phyloP scores from a whole-genome alignment of 805 yeast species.

The Nakazawaea peltata region DNA sequence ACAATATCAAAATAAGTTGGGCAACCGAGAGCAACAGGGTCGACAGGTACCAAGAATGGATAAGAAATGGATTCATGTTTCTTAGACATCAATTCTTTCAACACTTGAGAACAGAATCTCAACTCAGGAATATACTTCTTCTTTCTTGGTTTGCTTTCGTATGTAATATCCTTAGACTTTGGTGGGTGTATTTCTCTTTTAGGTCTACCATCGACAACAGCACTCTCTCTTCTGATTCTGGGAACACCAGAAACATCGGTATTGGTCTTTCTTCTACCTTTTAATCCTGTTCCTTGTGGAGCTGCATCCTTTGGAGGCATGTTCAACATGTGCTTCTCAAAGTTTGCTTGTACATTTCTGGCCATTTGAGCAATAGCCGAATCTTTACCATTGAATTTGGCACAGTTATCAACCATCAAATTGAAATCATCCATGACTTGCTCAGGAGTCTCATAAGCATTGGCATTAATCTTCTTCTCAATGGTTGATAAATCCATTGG shows the following conservation, averaged over 20 bases:
- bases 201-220: conserved; percentile 67
- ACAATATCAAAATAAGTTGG: conserved; percentile 85
- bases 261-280: conserved; percentile 21
- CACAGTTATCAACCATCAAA: conserved; percentile 78
- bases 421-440: conserved; percentile 73
- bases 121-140: conserved; percentile 88
- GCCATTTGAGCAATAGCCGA: conserved; percentile 90
- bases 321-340: conserved; percentile 86
- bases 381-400: conserved; percentile 75
- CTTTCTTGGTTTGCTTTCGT: conserved; percentile 83
- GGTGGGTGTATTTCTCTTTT: conserved; percentile 97
- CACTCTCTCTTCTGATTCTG: conserved; percentile 66
- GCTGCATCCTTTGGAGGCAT: conserved; percentile 64
- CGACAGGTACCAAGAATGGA: conserved; percentile 92
- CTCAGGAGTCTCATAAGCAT: conserved; percentile 66
- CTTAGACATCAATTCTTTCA: conserved; percentile 76
- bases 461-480: conserved; percentile 64
- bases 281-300: conserved; percentile 18
- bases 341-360: conserved; percentile 79
- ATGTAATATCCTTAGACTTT: conserved; percentile 85
- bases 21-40: conserved; percentile 86
- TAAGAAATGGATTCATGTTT: conserved; percentile 79
- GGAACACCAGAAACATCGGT: conserved; percentile 43
- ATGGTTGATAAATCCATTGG: conserved; percentile 95
- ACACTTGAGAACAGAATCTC: conserved; percentile 72